Evolutionary conservation across 225 moss, liverwort and hornwort species (phyloP).

Genomic region (Rhytidiadelphus loreus): DNA sequence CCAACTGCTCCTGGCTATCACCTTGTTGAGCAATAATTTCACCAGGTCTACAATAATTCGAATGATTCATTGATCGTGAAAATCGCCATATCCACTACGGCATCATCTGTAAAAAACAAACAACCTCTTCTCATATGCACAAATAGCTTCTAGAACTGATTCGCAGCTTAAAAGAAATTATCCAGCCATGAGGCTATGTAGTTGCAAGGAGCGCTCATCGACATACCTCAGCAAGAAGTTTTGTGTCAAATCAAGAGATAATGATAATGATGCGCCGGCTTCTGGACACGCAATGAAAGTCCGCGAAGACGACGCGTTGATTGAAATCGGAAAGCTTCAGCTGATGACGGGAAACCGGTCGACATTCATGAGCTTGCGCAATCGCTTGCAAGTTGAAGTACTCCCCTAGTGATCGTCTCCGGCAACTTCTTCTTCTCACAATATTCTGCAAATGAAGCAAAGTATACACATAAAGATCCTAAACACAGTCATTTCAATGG

Average conservation of each 20-base stretch:
- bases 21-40: background rate
- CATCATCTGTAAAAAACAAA: background rate
- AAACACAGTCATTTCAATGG: background rate
- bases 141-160: background rate
- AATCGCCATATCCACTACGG: conserved; percentile 10
- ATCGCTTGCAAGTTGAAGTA: background rate
- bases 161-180: background rate
- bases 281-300: background rate
- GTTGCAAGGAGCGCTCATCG: background rate
- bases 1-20: conserved; percentile 18
- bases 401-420: background rate
- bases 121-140: background rate
- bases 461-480: background rate
- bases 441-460: background rate
- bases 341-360: background rate
- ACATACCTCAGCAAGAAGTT: background rate
- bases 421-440: background rate
- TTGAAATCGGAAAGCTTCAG: background rate
- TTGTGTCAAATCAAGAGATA: background rate
- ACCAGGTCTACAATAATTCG: background rate
- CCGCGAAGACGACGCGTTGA: background rate
- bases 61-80: conserved; percentile 9
- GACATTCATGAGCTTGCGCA: conserved; percentile 1
- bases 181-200: background rate
- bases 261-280: background rate